Percentiles rank a stretch among this genome's conserved stretches.
Evolutionary conservation across 2,329 filamentous ascomycete species (phyloP).

Genomic region (Chaetomium olivaceum): DNA sequence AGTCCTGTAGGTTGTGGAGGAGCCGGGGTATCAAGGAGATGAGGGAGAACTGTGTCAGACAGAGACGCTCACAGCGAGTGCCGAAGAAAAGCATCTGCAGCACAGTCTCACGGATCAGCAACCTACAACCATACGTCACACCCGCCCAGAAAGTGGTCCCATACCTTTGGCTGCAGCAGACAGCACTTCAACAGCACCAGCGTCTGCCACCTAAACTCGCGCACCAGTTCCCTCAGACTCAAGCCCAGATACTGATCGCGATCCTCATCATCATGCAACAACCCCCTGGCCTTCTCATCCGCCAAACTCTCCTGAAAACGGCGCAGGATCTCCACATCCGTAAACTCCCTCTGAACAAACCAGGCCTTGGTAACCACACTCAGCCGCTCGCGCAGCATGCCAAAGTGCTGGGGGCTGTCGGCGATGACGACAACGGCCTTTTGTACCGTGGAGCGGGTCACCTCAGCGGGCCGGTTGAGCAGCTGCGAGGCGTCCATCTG

Average conservation of each 20-base stretch:
- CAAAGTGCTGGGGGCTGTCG: slow-evolving; percentile 86
- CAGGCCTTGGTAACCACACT: slow-evolving; percentile 90
- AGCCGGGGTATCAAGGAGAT: slow-evolving; percentile 93
- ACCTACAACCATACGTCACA: background rate
- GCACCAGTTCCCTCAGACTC: slow-evolving; percentile 86
- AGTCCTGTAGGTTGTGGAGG: slow-evolving; percentile 88
- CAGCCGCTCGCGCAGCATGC: slow-evolving; percentile 84
- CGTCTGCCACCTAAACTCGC: slow-evolving; percentile 93
- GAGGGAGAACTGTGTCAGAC: slow-evolving; percentile 97
- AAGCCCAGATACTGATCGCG: slow-evolving; percentile 84
- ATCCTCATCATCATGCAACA: slow-evolving; percentile 66
- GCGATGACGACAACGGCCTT: slow-evolving; percentile 97
- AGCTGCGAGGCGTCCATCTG: slow-evolving; percentile 82
- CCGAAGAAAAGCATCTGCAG: slow-evolving; percentile 95
- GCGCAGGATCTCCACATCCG: slow-evolving; percentile 84
- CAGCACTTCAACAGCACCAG: slow-evolving; percentile 92
- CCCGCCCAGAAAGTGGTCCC: background rate
- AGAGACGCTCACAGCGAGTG: slow-evolving; percentile 90
- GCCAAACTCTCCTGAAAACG: slow-evolving; percentile 88
- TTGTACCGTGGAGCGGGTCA: slow-evolving; percentile 96
- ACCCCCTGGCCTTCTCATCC: slow-evolving; percentile 61
- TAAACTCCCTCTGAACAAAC: slow-evolving; percentile 94
- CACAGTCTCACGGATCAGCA: background rate
- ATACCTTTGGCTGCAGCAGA: slow-evolving; percentile 89
- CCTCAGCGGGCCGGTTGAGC: slow-evolving; percentile 77